Conservation (phyloP, 2,329 filamentous ascomycete genomes). For the Lecanicillium sp. region DNA sequence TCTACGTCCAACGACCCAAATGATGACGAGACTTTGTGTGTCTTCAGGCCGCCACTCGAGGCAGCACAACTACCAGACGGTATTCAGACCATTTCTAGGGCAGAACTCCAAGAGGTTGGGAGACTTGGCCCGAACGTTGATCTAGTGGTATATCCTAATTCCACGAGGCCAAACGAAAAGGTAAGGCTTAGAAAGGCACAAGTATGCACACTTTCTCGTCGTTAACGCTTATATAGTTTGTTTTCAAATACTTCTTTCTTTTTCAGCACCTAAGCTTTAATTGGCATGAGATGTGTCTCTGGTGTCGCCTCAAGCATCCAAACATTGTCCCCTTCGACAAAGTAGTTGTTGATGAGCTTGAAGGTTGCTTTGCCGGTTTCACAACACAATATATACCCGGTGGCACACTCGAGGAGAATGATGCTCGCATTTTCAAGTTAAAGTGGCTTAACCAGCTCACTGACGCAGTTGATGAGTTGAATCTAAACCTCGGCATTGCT, state of each 20-base stretch:
- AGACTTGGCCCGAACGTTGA: slow-evolving; percentile 19
- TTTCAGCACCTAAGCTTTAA: slow-evolving; percentile 10
- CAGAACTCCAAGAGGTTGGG: slow-evolving; percentile 21
- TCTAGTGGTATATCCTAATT: slow-evolving; percentile 14
- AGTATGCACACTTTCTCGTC: background rate
- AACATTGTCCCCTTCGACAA: slow-evolving; percentile 27
- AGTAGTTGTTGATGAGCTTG: slow-evolving; percentile 24
- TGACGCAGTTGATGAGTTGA: slow-evolving; percentile 26
- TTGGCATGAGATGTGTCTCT: slow-evolving; percentile 28
- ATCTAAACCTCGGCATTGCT: slow-evolving; percentile 25
- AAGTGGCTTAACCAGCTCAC: slow-evolving; percentile 27
- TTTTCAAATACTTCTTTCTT: slow-evolving; percentile 28
- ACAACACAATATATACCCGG: slow-evolving; percentile 25
- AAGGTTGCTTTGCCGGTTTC: slow-evolving; percentile 26
- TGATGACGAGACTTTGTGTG: slow-evolving; percentile 19
- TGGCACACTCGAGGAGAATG: slow-evolving; percentile 21
- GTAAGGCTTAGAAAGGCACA: background rate
- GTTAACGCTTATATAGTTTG: slow-evolving; percentile 11
- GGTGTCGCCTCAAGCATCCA: slow-evolving; percentile 25
- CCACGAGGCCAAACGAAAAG: slow-evolving; percentile 9
- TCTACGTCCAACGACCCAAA: slow-evolving; percentile 15
- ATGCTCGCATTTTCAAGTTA: slow-evolving; percentile 23
- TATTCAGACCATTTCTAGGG: slow-evolving; percentile 12
- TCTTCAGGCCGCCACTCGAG: slow-evolving; percentile 16
- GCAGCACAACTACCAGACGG: slow-evolving; percentile 12